Conservation (phyloP, 2,329 filamentous ascomycete genomes). For the Epichloe gansuensis region DNA sequence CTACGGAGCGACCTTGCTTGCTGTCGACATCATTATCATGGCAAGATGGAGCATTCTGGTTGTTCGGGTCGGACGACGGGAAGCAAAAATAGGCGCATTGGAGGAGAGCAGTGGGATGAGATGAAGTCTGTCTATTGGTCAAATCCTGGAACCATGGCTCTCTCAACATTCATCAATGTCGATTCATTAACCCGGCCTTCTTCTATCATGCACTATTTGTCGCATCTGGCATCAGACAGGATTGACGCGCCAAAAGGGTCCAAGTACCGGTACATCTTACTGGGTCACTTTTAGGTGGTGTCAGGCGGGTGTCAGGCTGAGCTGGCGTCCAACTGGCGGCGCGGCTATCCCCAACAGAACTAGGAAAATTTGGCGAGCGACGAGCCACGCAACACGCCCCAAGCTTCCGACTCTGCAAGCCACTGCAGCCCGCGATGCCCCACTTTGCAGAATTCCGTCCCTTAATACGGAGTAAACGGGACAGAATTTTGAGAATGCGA, state of each 20-base stretch:
- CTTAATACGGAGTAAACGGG: background rate
- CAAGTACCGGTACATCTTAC: background rate
- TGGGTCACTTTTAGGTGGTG: too few species aligned
- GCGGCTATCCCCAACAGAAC: conserved; percentile 29
- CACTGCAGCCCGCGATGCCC: background rate
- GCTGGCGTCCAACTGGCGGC: conserved; percentile 7
- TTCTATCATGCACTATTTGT: background rate
- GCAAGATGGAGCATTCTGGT: background rate
- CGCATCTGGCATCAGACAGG: background rate
- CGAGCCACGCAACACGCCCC: conserved; percentile 9
- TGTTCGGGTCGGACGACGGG: background rate
- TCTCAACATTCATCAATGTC: background rate
- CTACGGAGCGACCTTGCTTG: too few species aligned
- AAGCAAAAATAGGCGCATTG: too few species aligned
- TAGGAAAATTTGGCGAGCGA: conserved; percentile 18
- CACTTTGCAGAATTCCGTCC: background rate
- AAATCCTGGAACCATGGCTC: background rate
- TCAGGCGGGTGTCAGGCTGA: background rate
- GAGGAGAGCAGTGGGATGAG: background rate
- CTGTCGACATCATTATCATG: too few species aligned
- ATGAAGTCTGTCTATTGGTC: background rate
- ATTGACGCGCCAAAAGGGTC: too few species aligned
- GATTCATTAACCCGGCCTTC: too few species aligned
- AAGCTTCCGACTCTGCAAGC: background rate
- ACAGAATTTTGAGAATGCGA: background rate